Base-by-base conservation (phyloP, 495 filamentous ascomycete genomes). In the Penicillium salamii region DNA sequence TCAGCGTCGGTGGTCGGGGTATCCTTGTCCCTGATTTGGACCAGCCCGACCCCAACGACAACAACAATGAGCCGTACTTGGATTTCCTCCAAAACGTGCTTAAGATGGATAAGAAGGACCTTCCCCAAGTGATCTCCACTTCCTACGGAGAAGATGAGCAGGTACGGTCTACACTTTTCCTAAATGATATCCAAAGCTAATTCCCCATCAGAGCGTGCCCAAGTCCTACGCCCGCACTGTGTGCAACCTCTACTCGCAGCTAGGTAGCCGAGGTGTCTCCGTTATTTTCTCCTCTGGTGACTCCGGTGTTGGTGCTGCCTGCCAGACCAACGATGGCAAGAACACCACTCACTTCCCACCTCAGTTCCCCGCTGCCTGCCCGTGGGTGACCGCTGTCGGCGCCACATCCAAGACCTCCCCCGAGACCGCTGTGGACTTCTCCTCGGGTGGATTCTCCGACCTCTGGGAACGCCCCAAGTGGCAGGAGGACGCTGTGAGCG, bases 121-220 rank as follows among this genome's bases (percentile, higher is more conserved):
- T 95, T 8, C 90, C 89, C 1, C 81, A 86, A 50, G 81, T 87
- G 11, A 79, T 95, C 50, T 84, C 86, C 29, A 90, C 83, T 35
- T 89, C 85, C 0, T 95, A 93, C 62, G 88, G 87, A 33, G 89
- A 92, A 54, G 80, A 90, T 38, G 90, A 95, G 62, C 78, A 74
- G 67, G 58, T 71, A 60, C 24, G 41, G 28, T n/a, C n/a, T n/a
- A n/a, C n/a, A n/a, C n/a, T n/a, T n/a, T n/a, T n/a, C n/a, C n/a
- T n/a, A n/a, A n/a, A n/a, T n/a, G n/a, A n/a, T n/a, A n/a, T n/a
- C n/a, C n/a, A n/a, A n/a, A n/a, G n/a, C n/a, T n/a, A n/a, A n/a
- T n/a, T n/a, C n/a, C n/a, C n/a, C n/a, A n/a, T n/a, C 69, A 91
- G 69, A 86, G 81, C 4, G 78, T 93, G 0, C 87, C 88, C 0